Evolutionary conservation across 2,329 filamentous ascomycete species (phyloP).

Genomic region (Colletotrichum agaves): DNA sequence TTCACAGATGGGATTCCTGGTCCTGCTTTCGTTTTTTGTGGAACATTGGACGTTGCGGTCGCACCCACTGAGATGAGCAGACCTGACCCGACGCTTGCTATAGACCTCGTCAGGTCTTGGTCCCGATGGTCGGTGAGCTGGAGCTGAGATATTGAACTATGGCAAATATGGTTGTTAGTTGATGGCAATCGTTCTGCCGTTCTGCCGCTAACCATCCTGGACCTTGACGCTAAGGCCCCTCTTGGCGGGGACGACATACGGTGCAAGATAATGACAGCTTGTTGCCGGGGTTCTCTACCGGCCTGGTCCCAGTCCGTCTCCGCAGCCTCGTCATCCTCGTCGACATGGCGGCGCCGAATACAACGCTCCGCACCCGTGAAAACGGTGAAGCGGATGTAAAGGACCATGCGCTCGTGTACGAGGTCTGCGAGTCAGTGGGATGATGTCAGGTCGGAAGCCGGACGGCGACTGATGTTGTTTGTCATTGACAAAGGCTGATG

Average conservation of each 20-base stretch:
- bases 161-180: neutral
- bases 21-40: neutral
- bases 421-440: conserved; percentile 30
- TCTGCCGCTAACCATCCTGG: conserved; percentile 14
- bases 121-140: neutral
- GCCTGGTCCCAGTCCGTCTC: conserved; percentile 22
- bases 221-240: conserved; percentile 23
- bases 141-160: neutral
- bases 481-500: conserved; percentile 7
- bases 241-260: conserved; percentile 8
- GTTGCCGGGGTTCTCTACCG: conserved; percentile 9
- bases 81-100: neutral
- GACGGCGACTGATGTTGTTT: neutral
- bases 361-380: conserved; percentile 29
- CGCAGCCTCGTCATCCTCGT: conserved; percentile 27
- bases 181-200: conserved; percentile 10
- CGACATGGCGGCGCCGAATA: conserved; percentile 23
- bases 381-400: conserved; percentile 12
- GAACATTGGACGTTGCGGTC: conserved; percentile 20
- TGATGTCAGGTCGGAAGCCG: conserved; percentile 15
- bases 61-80: conserved; percentile 9
- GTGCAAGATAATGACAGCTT: conserved; percentile 10
- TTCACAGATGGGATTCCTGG: neutral
- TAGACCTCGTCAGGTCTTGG: neutral
- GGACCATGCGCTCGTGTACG: conserved; percentile 13